A percentile compares a stretch with the other conserved stretches of the same genome.
phyloP scores from a whole-genome alignment of 1,284 basidiomycete species.

The Neonothopanus nambi region DNA sequence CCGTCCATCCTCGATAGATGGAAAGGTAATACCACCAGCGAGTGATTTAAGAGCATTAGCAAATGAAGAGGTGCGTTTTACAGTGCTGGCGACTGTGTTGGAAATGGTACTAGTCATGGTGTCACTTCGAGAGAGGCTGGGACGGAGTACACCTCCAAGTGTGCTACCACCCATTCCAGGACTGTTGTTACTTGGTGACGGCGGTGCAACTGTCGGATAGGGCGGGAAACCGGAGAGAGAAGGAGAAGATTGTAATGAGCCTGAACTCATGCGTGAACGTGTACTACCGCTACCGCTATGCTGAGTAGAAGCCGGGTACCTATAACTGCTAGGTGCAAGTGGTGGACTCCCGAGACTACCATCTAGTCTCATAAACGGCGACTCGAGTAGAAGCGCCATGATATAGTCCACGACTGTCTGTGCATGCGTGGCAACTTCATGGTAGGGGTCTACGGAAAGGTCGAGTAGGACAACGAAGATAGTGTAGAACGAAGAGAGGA shows the following conservation, averaged over 20 bases:
- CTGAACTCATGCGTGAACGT: conserved; percentile 35
- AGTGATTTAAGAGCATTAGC: conserved; percentile 81
- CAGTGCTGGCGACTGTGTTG: conserved; percentile 59
- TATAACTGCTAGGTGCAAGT: conserved; percentile 37
- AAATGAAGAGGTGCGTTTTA: conserved; percentile 83
- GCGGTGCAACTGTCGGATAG: conserved; percentile 21
- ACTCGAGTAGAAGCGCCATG: conserved; percentile 86
- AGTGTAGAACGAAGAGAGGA: conserved; percentile 90
- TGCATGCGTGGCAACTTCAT: conserved; percentile 89
- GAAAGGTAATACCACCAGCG: conserved; percentile 73
- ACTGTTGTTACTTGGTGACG: conserved; percentile 1
- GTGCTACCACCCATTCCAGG: conserved; percentile 20
- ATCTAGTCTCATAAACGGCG: conserved; percentile 78
- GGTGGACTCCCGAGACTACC: conserved; percentile 61
- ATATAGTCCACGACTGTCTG: conserved; percentile 93
- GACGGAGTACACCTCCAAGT: conserved; percentile 39
- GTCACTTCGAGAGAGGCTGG: conserved; percentile 55
- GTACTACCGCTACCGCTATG: background rate
- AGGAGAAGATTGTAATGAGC: conserved; percentile 52
- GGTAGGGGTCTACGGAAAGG: conserved; percentile 90
- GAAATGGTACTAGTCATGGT: conserved; percentile 62
- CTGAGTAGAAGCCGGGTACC: conserved; percentile 19
- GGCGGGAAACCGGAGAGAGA: conserved; percentile 27
- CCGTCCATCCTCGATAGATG: conserved; percentile 53
- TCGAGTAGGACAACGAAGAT: conserved; percentile 91